These are phyloP conservation scores for Corynespora cassiicola DNA, from an alignment of 2,329 filamentous ascomycete genomes.

Conservation along the genomic window DNA sequence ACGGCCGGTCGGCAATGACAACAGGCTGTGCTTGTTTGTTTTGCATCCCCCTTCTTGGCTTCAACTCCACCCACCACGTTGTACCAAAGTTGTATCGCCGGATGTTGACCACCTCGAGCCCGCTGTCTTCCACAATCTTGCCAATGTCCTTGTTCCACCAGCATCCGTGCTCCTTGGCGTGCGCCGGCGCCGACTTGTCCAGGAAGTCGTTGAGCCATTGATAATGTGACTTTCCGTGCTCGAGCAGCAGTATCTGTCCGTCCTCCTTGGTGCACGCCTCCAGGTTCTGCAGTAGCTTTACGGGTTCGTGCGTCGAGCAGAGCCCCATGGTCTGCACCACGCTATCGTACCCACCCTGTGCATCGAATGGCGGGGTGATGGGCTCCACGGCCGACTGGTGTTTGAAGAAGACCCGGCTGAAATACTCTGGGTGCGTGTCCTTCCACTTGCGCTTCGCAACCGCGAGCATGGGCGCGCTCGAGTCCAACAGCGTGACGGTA, in stretches of 20 bases:
- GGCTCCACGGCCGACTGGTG: constrained; percentile 51
- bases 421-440: constrained; percentile 47
- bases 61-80: constrained; percentile 57
- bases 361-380: constrained; percentile 50
- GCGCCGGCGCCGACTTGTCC: constrained; percentile 53
- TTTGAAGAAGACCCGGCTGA: constrained; percentile 49
- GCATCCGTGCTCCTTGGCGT: constrained; percentile 58
- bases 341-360: constrained; percentile 54
- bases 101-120: constrained; percentile 54
- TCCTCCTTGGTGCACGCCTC: constrained; percentile 51
- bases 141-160: constrained; percentile 62
- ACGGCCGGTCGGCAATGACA: constrained; percentile 16
- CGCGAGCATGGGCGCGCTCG: constrained; percentile 56
- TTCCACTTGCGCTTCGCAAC: constrained; percentile 57
- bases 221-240: constrained; percentile 57
- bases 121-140: constrained; percentile 54
- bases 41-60: constrained; percentile 43
- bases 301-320: constrained; percentile 55
- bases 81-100: constrained; percentile 57
- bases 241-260: constrained; percentile 54
- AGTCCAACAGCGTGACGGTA: constrained; percentile 56
- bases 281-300: constrained; percentile 52
- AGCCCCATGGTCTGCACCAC: constrained; percentile 60
- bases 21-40: constrained; percentile 11
- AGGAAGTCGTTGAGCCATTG: constrained; percentile 56